Conservation (phyloP, 2,329 filamentous ascomycete species). For the Alternaria ethzedia region DNA sequence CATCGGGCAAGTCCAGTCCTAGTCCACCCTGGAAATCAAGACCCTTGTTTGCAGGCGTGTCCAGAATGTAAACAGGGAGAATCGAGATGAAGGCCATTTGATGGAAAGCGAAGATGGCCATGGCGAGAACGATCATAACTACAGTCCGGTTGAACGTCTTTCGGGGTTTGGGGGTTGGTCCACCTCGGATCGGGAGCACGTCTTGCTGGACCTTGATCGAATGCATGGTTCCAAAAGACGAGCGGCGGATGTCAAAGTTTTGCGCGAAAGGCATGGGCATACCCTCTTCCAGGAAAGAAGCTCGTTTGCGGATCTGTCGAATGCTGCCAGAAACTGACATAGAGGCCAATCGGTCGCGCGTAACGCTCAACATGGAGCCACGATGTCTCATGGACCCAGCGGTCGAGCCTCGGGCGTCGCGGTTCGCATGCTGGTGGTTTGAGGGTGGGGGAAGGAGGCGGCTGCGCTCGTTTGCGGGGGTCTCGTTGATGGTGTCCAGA, state of each 20-base stretch:
- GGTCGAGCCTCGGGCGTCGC: slow-evolving; percentile 40
- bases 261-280: slow-evolving; percentile 42
- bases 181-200: slow-evolving; percentile 27
- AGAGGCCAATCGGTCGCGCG: slow-evolving; percentile 33
- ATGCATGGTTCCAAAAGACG: slow-evolving; percentile 48
- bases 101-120: slow-evolving; percentile 90
- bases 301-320: slow-evolving; percentile 43
- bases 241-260: slow-evolving; percentile 44
- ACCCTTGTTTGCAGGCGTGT: slow-evolving; percentile 57
- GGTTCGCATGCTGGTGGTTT: slow-evolving; percentile 58
- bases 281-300: slow-evolving; percentile 46
- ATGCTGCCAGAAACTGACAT: slow-evolving; percentile 40
- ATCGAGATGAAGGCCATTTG: slow-evolving; percentile 89
- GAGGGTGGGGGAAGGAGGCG: slow-evolving; percentile 52
- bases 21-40: slow-evolving; percentile 64
- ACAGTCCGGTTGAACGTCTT: slow-evolving; percentile 68
- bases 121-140: slow-evolving; percentile 76
- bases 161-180: slow-evolving; percentile 19
- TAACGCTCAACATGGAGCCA: slow-evolving; percentile 33
- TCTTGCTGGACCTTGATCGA: slow-evolving; percentile 40
- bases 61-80: slow-evolving; percentile 89
- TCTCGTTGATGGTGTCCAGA: slow-evolving; percentile 72
- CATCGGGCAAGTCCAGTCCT: slow-evolving; percentile 68
- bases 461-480: slow-evolving; percentile 68
- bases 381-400: slow-evolving; percentile 33